Evolutionary conservation across 371 early-diverging fungal genomes (phyloP), one percentile per base, ranked within the genome.

Genomic region (Batkoa obscura): DNA sequence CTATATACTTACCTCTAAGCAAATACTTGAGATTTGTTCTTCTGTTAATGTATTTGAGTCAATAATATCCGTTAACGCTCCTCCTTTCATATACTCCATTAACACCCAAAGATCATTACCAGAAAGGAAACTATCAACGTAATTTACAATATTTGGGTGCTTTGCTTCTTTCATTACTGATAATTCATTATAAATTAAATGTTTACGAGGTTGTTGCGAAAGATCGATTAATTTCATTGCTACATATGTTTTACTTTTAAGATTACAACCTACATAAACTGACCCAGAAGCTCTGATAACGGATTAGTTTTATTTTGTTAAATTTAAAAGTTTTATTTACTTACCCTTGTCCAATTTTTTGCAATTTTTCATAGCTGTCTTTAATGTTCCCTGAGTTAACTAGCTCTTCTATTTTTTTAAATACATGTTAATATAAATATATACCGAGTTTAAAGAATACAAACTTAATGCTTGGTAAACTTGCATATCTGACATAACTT

Each of bases 51-150:
- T 80, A 65, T 87, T 90, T 70, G 84, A 82, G 59, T 94, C 94
- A 66, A 97, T 92, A 30, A 94, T 84, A 64, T 97, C 96, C 4
- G 94, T 97, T 67, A 97, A 68, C 8, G 94, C 81, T 36, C 98
- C 98, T 34, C 94, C 96, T 66, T 94, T 94, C 96, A 97, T 97
- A 70, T 83, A 91, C 70, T 97, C 98, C 92, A 97, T 92, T 31
- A 97, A 83, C 5, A 97, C 93, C 98, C 98, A 97, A 52, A 97
- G 70, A 37, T 94, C 94, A 43, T 73, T 68, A 50, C 69, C 72
- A 47, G 89, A 76, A 59, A 96, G 67, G 73, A 83, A 96, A 2
- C 85, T 72, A 67, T 94, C 94, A 35, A 91, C 70, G 65, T 79
- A 94, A 68, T 90, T 90, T 63, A 95, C 91, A 71, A 95, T 90